Evolutionary conservation across 1,139 yeast species (phyloP).

Genomic region (Debaryomyces nepalensis): DNA sequence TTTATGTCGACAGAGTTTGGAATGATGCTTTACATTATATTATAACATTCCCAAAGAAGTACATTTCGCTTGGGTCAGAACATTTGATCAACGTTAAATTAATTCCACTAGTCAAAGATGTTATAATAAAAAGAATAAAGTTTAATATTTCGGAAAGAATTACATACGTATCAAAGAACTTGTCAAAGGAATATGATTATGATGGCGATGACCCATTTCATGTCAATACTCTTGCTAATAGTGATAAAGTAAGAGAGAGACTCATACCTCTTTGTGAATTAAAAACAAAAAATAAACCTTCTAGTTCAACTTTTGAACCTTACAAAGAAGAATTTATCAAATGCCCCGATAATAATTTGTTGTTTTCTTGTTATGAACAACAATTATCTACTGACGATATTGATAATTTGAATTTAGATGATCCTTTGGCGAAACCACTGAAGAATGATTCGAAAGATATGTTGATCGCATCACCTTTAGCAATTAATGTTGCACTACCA

Average conservation of each 20-base stretch:
- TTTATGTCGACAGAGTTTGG: conserved; percentile 84
- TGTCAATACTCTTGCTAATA: conserved; percentile 24
- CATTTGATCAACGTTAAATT: conserved; percentile 66
- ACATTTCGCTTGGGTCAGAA: conserved; percentile 70
- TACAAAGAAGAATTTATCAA: conserved; percentile 66
- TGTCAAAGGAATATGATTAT: conserved; percentile 60
- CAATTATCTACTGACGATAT: conserved; percentile 20
- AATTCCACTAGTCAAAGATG: conserved; percentile 71
- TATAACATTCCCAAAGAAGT: conserved; percentile 75
- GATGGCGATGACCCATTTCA: conserved; percentile 51
- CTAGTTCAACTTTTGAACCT: conserved; percentile 40
- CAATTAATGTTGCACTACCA: conserved; percentile 51
- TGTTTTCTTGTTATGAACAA: conserved; percentile 59
- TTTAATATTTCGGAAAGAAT: conserved; percentile 75
- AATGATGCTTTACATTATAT: conserved; percentile 78
- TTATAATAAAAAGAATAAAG: conserved; percentile 70
- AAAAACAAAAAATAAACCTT: conserved; percentile 53
- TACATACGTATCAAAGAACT: conserved; percentile 63
- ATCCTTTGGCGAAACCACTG: conserved; percentile 16
- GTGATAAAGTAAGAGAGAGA: conserved; percentile 51
- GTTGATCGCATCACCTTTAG: conserved; percentile 51
- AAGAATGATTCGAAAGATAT: conserved; percentile 17
- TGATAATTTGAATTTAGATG: conserved; percentile 15
- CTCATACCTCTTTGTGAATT: conserved; percentile 64
- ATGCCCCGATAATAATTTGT: conserved; percentile 62